Base-by-base conservation (phyloP, 495 filamentous ascomycete species). In the Hypoxylon perforatum region DNA sequence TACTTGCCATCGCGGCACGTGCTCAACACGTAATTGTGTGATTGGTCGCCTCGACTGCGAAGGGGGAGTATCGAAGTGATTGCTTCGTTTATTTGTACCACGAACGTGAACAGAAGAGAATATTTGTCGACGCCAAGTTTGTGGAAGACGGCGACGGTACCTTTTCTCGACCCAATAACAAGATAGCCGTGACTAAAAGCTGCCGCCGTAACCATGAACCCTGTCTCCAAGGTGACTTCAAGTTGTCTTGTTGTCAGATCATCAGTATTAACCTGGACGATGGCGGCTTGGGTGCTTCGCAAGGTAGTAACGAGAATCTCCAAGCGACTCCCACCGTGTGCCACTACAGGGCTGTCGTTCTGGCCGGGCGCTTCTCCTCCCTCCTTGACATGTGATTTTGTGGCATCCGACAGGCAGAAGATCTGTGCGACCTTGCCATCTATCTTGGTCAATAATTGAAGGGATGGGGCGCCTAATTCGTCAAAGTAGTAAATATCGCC, bases 1-100 rank as follows among this genome's bases (percentile, higher is more conserved):
- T 89, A 92, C 30, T 75, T 84, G 0, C 93, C 92, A 75, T 96
- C 90, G 41, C 94, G 85, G 28, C 88, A 90, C 25, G 89, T 87
- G 0, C 90, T 90, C 17, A 96, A 64, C 36, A 93, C 78, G 41
- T 78, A 84, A 30, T 30, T 64, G 1, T 57, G 14, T 23, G 55
- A 66, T 14, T 64, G 55, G 45, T 41, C 46, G 19, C 72, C 53
- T 58, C 25, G 61, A 28, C n/a, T 57, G 11, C 61, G 77, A 19
- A 82, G 73, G 9, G 75, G 68, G 4, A 81, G 68, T 30, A 97
- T 87, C 6, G 81, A 80, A 0, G 89, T 96, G 49, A 97, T 82
- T 11, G 91, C 85, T 53, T 96, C 91, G 61, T 82, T 81, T 19
- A 80, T 80, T 54, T 89, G 88, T 35, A 85, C 73, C 59, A 80